These are phyloP conservation scores for Pseudoperonospora humuli DNA, from an alignment of 352 stramenopile genomes.

Conservation along the genomic window DNA sequence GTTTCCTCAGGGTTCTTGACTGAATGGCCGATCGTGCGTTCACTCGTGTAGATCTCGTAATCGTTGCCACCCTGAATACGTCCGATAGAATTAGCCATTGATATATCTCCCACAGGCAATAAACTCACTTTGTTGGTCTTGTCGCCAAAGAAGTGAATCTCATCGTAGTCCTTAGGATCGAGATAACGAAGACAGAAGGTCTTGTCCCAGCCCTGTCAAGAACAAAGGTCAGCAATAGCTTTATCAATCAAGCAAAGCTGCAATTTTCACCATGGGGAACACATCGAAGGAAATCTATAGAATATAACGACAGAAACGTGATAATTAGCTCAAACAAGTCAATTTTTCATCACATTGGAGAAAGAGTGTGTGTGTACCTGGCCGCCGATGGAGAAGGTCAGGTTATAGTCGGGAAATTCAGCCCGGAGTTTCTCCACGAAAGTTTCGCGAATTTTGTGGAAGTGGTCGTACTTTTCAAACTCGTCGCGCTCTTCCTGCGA, in stretches of 20 bases:
- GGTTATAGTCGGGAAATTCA: constrained; percentile 91
- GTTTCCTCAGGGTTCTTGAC: constrained; percentile 96
- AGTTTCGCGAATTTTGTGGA: constrained; percentile 88
- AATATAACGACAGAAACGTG: neutral
- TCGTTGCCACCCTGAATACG: constrained; percentile 92
- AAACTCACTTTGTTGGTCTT: constrained; percentile 92
- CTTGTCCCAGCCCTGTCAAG: constrained; percentile 94
- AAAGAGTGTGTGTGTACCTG: too few relatives aligned
- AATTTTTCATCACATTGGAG: too few relatives aligned
- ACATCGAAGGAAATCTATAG: constrained; percentile 96
- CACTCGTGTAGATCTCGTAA: constrained; percentile 97
- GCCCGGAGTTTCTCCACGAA: constrained; percentile 95
- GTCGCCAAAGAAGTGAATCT: constrained; percentile 99
- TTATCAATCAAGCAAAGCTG: neutral
- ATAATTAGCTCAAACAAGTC: neutral
- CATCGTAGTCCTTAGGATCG: constrained; percentile 92
- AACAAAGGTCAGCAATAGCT: neutral
- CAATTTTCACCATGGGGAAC: constrained; percentile 77
- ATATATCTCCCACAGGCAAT: too few relatives aligned
- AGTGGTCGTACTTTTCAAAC: constrained; percentile 96
- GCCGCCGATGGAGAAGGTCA: constrained; percentile 97
- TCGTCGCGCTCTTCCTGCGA: constrained; percentile 96
- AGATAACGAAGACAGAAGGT: constrained; percentile 97
- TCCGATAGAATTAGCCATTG: constrained; percentile 2
- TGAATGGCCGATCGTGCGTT: constrained; percentile 95